A percentile compares a stretch with the other conserved stretches of the same genome.
These are phyloP conservation scores for Ophiognomonia clavigignenti-juglandacearum DNA, from an alignment of 2,329 filamentous ascomycete species.

Conservation along the genomic window DNA sequence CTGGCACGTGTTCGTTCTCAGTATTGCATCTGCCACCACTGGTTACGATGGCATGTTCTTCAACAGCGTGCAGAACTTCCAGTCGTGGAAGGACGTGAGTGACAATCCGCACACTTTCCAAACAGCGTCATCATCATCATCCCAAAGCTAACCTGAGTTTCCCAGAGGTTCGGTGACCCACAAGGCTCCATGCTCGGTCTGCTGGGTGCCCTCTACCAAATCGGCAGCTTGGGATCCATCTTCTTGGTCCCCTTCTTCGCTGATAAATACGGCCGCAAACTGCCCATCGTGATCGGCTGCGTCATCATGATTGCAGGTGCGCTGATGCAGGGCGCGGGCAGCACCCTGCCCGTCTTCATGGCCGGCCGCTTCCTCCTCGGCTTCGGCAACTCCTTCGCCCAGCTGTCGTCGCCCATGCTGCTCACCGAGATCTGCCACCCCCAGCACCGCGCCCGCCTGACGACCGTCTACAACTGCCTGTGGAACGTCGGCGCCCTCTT, in stretches of 20 bases:
- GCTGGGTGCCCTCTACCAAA: slow-evolving; percentile 53
- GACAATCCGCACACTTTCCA: neutral
- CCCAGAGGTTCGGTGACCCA: slow-evolving; percentile 40
- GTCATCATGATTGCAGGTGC: slow-evolving; percentile 51
- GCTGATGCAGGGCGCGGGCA: slow-evolving; percentile 49
- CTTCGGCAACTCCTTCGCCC: slow-evolving; percentile 50
- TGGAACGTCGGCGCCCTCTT: slow-evolving; percentile 46
- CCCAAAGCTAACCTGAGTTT: neutral
- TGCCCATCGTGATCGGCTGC: slow-evolving; percentile 49
- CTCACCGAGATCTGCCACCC: slow-evolving; percentile 51
- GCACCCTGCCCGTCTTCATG: slow-evolving; percentile 43
- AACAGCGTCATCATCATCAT: neutral
- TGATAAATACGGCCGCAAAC: slow-evolving; percentile 48
- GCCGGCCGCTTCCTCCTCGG: slow-evolving; percentile 53
- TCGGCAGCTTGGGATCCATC: slow-evolving; percentile 53
- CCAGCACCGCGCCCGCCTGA: slow-evolving; percentile 42
- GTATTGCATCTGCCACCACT: slow-evolving; percentile 51
- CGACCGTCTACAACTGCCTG: slow-evolving; percentile 50
- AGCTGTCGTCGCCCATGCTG: slow-evolving; percentile 47
- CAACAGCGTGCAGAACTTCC: slow-evolving; percentile 38
- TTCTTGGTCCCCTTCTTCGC: slow-evolving; percentile 52
- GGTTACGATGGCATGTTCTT: slow-evolving; percentile 49
- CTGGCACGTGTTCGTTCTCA: slow-evolving; percentile 46
- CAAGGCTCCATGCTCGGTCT: slow-evolving; percentile 42
- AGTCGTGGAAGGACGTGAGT: slow-evolving; percentile 33